Evolutionary conservation across 2,329 filamentous ascomycete species (phyloP).

Genomic region (Neospermospora avenae): DNA sequence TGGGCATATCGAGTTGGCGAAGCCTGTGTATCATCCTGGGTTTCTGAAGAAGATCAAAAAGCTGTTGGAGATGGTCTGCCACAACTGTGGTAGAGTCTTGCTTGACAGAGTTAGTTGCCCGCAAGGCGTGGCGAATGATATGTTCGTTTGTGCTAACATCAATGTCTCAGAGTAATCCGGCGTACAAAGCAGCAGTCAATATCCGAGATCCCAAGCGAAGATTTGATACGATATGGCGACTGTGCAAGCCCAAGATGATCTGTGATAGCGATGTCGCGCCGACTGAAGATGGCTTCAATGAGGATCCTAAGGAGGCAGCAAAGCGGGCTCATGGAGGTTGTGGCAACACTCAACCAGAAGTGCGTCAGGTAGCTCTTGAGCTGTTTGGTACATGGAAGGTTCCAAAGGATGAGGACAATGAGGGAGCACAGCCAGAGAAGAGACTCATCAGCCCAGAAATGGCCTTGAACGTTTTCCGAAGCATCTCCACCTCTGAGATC

Average conservation of each 20-base stretch:
- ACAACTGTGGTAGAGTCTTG: constrained; percentile 97
- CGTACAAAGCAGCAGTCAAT: constrained; percentile 76
- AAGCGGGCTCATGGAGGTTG: constrained; percentile 78
- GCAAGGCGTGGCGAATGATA: constrained; percentile 50
- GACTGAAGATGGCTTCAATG: constrained; percentile 66
- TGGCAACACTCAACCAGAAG: constrained; percentile 83
- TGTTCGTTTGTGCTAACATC: constrained; percentile 59
- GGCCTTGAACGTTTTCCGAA: constrained; percentile 81
- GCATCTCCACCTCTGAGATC: constrained; percentile 78
- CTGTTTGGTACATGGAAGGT: constrained; percentile 73
- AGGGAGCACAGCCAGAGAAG: constrained; percentile 69
- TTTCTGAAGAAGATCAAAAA: constrained; percentile 99
- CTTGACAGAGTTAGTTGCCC: constrained; percentile 93
- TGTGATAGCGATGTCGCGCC: constrained; percentile 76
- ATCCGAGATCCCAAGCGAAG: constrained; percentile 91
- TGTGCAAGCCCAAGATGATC: constrained; percentile 82
- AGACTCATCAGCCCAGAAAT: constrained; percentile 77
- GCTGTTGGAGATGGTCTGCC: constrained; percentile 96
- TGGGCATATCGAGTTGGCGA: constrained; percentile 95
- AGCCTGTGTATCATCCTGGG: constrained; percentile 90
- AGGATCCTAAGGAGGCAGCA: constrained; percentile 49
- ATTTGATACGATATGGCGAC: constrained; percentile 87
- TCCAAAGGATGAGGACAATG: constrained; percentile 71
- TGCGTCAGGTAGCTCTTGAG: constrained; percentile 82
- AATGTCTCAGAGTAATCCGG: constrained; percentile 69